phyloP scores from a whole-genome alignment of 2,329 filamentous ascomycete species.

The Colletotrichum sp. region DNA sequence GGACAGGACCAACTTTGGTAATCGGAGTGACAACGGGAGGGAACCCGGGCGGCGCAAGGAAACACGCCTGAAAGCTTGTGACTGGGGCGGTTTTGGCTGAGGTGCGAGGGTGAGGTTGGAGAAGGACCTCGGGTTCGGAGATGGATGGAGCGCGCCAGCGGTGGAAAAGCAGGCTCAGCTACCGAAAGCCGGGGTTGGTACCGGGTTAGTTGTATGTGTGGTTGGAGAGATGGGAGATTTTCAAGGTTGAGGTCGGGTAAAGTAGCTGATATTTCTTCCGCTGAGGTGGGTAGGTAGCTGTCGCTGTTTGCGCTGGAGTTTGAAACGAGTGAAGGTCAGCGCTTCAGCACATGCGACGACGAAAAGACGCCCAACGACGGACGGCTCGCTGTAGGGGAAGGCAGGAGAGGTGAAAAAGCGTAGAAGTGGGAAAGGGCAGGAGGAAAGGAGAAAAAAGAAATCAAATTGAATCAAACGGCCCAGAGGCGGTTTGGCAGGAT shows the following conservation, averaged over 20 bases:
- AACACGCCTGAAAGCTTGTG: slow-evolving; percentile 9
- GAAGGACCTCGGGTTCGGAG: slow-evolving; percentile 12
- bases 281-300: neutral
- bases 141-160: slow-evolving; percentile 7
- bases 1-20: neutral
- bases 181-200: slow-evolving; percentile 19
- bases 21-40: neutral
- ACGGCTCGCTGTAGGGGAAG: neutral
- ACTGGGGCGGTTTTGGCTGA: neutral
- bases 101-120: neutral
- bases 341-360: neutral
- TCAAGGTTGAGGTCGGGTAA: neutral
- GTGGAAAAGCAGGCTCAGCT: neutral
- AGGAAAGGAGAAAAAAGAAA: neutral
- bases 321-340: neutral
- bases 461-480: neutral
- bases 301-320: neutral
- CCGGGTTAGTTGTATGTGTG: neutral
- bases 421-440: neutral
- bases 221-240: neutral
- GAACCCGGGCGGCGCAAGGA: slow-evolving; percentile 11
- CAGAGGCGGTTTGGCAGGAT: neutral
- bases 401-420: neutral
- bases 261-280: neutral
- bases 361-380: neutral